phyloP scores from a whole-genome alignment of 495 filamentous ascomycete species.

The Usnea hakonensis region DNA sequence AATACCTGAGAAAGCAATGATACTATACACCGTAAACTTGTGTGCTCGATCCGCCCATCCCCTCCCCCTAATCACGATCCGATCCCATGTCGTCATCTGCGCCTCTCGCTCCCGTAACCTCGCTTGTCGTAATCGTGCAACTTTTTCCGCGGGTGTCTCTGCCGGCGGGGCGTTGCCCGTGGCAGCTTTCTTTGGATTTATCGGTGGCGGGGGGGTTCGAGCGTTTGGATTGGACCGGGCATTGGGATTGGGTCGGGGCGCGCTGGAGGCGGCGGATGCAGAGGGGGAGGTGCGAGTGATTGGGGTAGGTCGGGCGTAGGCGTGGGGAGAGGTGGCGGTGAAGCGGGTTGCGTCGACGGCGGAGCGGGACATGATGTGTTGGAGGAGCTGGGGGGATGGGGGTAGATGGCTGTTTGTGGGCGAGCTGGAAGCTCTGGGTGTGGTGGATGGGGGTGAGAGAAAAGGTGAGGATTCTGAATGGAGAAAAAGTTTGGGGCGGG shows the following conservation, averaged over 20 bases:
- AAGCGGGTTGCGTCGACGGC: conserved; percentile 92
- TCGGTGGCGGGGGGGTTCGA: conserved; percentile 21
- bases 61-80: conserved; percentile 57
- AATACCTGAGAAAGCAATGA: conserved; percentile 78
- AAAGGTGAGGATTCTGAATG: conserved; percentile 20
- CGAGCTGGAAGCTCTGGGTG: not conserved
- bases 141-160: conserved; percentile 87
- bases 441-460: not conserved
- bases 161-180: conserved; percentile 13
- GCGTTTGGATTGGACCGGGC: conserved; percentile 20
- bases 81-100: conserved; percentile 59
- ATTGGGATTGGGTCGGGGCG: conserved; percentile 28
- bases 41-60: conserved; percentile 78
- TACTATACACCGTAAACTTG: conserved; percentile 59
- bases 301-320: conserved; percentile 54
- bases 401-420: not conserved
- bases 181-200: conserved; percentile 1
- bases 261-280: conserved; percentile 27
- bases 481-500: conserved; percentile 12
- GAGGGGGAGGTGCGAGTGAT: conserved; percentile 24
- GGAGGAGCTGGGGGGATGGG: conserved; percentile 1
- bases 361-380: conserved; percentile 62
- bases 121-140: conserved; percentile 74
- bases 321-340: conserved; percentile 86
- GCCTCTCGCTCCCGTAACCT: conserved; percentile 61